Evolutionary conservation across 164 flowering plant species (phyloP).

Genomic region (Vitis amurensis): DNA sequence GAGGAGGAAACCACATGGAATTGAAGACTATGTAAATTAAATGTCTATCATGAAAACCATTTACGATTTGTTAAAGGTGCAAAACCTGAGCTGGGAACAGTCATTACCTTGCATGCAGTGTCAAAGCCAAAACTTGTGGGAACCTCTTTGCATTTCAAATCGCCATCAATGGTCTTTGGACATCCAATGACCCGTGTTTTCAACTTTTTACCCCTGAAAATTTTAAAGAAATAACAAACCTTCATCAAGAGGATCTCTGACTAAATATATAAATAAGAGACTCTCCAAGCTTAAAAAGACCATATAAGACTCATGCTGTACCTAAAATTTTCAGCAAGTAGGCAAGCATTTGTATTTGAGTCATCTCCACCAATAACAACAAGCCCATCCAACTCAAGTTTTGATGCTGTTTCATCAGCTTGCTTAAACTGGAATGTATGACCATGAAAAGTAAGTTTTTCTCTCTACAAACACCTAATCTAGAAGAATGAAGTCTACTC

Average conservation of each 20-base stretch:
- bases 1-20: too few species aligned
- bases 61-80: too few species aligned
- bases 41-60: neutral
- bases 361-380: constrained; percentile 99
- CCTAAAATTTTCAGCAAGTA: constrained; percentile 97
- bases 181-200: constrained; percentile 86
- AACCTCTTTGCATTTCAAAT: constrained; percentile 90
- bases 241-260: too few species aligned
- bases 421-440: constrained; percentile 70
- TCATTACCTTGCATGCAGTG: constrained; percentile 90
- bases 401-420: constrained; percentile 85
- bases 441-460: too few species aligned
- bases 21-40: neutral
- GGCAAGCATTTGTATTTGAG: constrained; percentile 97
- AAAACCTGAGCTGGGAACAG: too few species aligned
- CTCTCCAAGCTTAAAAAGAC: too few species aligned
- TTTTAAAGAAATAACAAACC: too few species aligned
- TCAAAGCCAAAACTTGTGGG: constrained; percentile 97
- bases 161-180: constrained; percentile 97
- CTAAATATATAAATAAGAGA: too few species aligned
- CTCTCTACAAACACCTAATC: too few species aligned
- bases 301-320: constrained; percentile 10
- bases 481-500: too few species aligned
- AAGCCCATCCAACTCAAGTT: constrained; percentile 96
- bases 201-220: constrained; percentile 60